Conservation (phyloP, 768 basidiomycete genomes). For the Mrakia gelida region DNA sequence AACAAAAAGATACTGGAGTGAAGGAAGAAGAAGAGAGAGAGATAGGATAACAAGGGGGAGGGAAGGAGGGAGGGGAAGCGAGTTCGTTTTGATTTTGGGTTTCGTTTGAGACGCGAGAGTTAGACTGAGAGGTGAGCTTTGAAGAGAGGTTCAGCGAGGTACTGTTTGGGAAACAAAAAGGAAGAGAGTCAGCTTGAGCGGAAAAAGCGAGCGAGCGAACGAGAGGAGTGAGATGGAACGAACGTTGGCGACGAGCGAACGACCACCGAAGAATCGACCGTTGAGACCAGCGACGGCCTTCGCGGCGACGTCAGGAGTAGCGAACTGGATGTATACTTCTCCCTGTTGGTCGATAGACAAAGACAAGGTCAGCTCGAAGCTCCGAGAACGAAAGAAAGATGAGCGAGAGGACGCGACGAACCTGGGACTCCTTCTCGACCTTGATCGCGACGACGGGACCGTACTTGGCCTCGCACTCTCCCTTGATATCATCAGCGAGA, state of each 20-base stretch:
- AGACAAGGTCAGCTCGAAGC: not conserved
- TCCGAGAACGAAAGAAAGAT: not conserved
- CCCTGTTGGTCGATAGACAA: slow-evolving; percentile 54
- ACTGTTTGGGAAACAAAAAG: slow-evolving; percentile 1
- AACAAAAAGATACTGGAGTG: not conserved
- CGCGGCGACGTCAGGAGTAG: slow-evolving; percentile 68
- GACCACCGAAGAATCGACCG: slow-evolving; percentile 94
- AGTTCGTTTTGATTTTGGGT: not conserved
- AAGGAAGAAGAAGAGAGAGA: no score
- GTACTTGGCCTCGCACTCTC: slow-evolving; percentile 87
- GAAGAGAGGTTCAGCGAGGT: slow-evolving; percentile 24
- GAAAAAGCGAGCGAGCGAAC: not conserved
- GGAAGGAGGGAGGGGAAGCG: not conserved
- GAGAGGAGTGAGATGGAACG: not conserved
- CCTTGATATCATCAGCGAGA: slow-evolving; percentile 91
- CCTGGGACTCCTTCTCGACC: slow-evolving; percentile 89
- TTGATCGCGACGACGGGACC: slow-evolving; percentile 82
- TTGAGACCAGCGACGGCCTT: slow-evolving; percentile 84
- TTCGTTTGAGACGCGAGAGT: not conserved
- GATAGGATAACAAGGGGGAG: no score
- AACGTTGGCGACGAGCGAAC: slow-evolving; percentile 65
- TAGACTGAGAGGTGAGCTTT: slow-evolving; percentile 24
- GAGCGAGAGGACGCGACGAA: slow-evolving; percentile 44
- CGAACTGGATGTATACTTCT: slow-evolving; percentile 95
- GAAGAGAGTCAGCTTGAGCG: not conserved